Evolutionary conservation across 2,329 filamentous ascomycete genomes (phyloP), one percentile per base, ranked within the genome.

Genomic region (Lizonia empirigonia): DNA sequence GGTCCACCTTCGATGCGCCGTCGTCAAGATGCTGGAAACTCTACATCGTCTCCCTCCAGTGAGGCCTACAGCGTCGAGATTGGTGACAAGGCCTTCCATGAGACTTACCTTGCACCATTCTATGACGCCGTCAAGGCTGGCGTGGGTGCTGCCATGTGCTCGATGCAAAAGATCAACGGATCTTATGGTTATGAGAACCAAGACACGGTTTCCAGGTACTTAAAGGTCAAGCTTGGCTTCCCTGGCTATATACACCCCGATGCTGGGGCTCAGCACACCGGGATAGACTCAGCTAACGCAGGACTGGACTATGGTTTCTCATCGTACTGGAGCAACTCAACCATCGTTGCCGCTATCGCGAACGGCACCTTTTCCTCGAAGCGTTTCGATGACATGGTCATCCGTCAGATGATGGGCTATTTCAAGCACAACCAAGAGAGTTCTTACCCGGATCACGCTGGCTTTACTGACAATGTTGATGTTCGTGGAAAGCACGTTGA

Each of bases 61-160:
- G 29, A 35, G 13, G 42, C 49, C 13, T 52, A 52, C 37, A 46
- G 38, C 29, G 40, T 36, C 30, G 85, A 85, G 56, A 74, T 85
- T 3, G 84, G 86, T 50, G 85, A 87, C 64, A 80, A 80, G 54
- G 83, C 84, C 0, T 73, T 87, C 26, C 83, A 86, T 55, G 85
- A 87, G 65, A 75, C 82, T 13, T 88, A 88, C 44, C 75, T 84
- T 1, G 87, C 82, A 77, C 84, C 85, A 0, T 88, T 86, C 50
- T 78, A 83, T 58, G 81, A 87, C 49, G 78, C 80, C 0, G 69
- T 87, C 4, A 76, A 70, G 20, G 82, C 82, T 4, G 83, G 83
- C 1, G 78, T 78, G 0, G 82, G 75, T 0, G 81, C 78, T 0
- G 72, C 85, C 36, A 86, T 87, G 84, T 87, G 84, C 57, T 71